A percentile compares a stretch with the other conserved stretches of the same genome.
phyloP scores from a whole-genome alignment of 768 basidiomycete genomes.

The Macrocybe gigantea region DNA sequence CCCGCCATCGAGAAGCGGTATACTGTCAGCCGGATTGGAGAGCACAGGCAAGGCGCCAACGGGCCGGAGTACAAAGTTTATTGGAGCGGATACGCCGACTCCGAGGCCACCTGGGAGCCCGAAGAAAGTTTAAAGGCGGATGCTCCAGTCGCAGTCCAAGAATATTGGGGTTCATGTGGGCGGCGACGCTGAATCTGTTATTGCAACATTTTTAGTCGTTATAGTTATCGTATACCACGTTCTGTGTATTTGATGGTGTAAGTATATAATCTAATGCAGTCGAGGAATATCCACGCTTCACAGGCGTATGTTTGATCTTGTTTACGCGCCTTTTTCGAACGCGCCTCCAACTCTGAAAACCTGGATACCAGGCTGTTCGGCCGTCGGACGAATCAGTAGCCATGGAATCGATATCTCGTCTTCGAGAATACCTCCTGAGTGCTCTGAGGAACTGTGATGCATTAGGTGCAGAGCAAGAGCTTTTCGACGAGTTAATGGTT shows the following conservation, averaged over 20 bases:
- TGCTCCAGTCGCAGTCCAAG: conserved; percentile 37
- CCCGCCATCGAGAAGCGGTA: conserved; percentile 40
- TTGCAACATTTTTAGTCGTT: too few species aligned
- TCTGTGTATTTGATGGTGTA: too few species aligned
- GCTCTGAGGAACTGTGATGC: conserved; percentile 38
- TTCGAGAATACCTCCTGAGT: conserved; percentile 47
- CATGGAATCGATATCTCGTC: conserved; percentile 58
- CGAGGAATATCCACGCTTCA: neutral
- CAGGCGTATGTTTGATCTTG: conserved; percentile 9
- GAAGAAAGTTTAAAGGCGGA: conserved; percentile 39
- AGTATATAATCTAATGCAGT: neutral
- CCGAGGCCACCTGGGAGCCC: conserved; percentile 57
- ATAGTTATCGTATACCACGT: too few species aligned
- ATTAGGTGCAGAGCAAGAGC: conserved; percentile 59
- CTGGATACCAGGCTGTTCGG: neutral
- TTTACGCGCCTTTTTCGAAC: conserved; percentile 18
- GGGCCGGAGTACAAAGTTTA: conserved; percentile 39
- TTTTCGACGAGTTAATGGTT: conserved; percentile 69
- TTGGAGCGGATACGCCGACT: conserved; percentile 50
- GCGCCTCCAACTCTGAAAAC: conserved; percentile 5
- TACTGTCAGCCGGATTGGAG: conserved; percentile 28
- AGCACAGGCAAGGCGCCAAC: conserved; percentile 29
- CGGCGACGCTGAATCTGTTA: too few species aligned
- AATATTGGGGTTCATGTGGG: conserved; percentile 20
- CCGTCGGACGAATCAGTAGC: neutral